Percentiles rank a stretch among this genome's conserved stretches.
Evolutionary conservation across 75 land plant genomes (phyloP).

Genomic region (Pinus taeda): DNA sequence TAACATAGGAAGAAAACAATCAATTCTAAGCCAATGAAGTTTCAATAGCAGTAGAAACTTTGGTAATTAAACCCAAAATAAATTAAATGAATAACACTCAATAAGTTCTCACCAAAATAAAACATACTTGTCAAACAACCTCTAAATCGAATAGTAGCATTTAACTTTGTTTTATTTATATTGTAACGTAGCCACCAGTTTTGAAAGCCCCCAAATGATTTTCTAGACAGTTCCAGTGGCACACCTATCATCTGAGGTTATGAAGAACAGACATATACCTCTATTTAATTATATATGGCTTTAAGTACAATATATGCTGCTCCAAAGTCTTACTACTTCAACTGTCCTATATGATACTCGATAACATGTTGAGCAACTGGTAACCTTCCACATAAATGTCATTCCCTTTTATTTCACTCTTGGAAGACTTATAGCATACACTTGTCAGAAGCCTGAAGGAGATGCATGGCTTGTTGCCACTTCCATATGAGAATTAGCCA

Average conservation of each 20-base stretch:
- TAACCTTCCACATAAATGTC: no score
- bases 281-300: neutral
- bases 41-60: neutral
- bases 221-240: neutral
- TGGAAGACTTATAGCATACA: no score
- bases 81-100: neutral
- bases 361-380: no score
- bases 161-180: neutral
- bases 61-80: neutral
- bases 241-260: neutral
- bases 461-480: no score
- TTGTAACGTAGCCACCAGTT: neutral
- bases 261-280: neutral
- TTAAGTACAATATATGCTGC: neutral
- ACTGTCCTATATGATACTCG: no score
- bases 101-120: neutral
- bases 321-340: neutral
- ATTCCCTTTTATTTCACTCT: no score
- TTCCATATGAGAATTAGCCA: no score
- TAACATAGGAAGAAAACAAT: slow-evolving; percentile 13
- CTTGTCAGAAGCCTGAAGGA: no score
- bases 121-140: neutral
- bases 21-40: neutral
- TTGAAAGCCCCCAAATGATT: neutral
- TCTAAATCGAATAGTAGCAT: neutral